A percentile compares a stretch with the other conserved stretches of the same genome.
These are phyloP conservation scores for Isoetes engelmannii DNA, from an alignment of 83 land plant genomes.

Conservation along the genomic window DNA sequence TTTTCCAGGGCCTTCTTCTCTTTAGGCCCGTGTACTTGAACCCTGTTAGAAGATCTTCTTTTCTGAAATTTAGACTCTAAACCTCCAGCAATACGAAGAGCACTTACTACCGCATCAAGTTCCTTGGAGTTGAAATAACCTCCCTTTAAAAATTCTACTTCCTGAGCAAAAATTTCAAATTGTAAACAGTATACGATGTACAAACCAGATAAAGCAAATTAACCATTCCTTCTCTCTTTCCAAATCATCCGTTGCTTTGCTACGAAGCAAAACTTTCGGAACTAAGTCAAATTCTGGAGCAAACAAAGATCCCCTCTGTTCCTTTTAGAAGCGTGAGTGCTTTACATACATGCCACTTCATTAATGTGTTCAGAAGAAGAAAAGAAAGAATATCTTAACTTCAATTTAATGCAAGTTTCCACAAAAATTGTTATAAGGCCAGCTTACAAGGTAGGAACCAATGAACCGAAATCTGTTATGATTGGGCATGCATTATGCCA, in stretches of 20 bases:
- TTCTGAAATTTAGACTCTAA: background rate
- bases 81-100: constrained; percentile 2
- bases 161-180: background rate
- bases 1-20: background rate
- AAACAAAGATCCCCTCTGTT: no score
- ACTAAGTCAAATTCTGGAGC: background rate
- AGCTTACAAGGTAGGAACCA: no score
- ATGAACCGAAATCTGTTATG: no score
- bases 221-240: background rate
- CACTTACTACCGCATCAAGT: constrained; percentile 8
- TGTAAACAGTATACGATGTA: no score
- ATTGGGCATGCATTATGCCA: no score
- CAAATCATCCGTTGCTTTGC: background rate
- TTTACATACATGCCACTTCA: no score
- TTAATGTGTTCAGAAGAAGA: no score
- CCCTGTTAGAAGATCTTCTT: background rate
- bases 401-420: no score
- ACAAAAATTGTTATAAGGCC: no score
- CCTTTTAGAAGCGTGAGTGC: no score
- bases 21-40: background rate
- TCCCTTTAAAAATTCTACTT: background rate
- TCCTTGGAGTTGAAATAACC: background rate
- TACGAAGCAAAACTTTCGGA: background rate
- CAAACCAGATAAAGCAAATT: background rate
- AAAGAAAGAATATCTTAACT: no score